Conservation (phyloP, 2,329 filamentous ascomycete genomes). For the Fusarium nurragi region DNA sequence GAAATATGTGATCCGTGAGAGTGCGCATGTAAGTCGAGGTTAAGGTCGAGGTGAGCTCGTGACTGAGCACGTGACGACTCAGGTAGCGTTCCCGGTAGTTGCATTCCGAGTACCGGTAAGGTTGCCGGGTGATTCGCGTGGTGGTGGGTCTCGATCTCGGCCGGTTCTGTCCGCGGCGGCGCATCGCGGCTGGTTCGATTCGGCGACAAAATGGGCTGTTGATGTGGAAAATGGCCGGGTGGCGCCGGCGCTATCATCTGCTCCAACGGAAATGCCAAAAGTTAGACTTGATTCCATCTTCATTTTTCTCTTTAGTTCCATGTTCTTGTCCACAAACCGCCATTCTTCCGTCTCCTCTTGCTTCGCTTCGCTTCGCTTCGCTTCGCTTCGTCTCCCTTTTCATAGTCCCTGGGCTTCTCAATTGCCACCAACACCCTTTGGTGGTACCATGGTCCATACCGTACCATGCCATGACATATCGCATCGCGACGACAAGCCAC, state of each 20-base stretch:
- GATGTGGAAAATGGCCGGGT: conserved; percentile 39
- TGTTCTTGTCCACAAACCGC: conserved; percentile 10
- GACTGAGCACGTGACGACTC: conserved; percentile 36
- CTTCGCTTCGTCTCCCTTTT: not conserved
- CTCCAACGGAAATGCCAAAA: conserved; percentile 29
- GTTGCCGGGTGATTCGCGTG: conserved; percentile 25
- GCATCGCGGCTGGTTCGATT: conserved; percentile 44
- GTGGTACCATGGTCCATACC: conserved; percentile 3
- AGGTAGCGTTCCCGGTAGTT: conserved; percentile 24
- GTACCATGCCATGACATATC: not conserved
- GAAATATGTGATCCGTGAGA: conserved; percentile 21
- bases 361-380: not conserved
- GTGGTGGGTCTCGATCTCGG: conserved; percentile 37
- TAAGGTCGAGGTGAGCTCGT: conserved; percentile 33
- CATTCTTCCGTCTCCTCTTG: conserved; percentile 1
- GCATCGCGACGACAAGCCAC: conserved; percentile 13
- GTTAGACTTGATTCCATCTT: conserved; percentile 34
- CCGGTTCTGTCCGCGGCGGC: conserved; percentile 40
- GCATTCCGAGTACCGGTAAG: conserved; percentile 33
- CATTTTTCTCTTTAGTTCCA: conserved; percentile 15
- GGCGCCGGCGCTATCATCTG: conserved; percentile 41
- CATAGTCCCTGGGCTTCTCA: conserved; percentile 1
- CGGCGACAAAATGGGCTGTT: conserved; percentile 45
- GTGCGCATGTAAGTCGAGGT: conserved; percentile 36
- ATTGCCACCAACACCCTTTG: conserved; percentile 1